Percentiles rank a stretch among this genome's conserved stretches.
phyloP scores from a whole-genome alignment of 2,329 filamentous ascomycete genomes.

The Annulohypoxylon truncatum region DNA sequence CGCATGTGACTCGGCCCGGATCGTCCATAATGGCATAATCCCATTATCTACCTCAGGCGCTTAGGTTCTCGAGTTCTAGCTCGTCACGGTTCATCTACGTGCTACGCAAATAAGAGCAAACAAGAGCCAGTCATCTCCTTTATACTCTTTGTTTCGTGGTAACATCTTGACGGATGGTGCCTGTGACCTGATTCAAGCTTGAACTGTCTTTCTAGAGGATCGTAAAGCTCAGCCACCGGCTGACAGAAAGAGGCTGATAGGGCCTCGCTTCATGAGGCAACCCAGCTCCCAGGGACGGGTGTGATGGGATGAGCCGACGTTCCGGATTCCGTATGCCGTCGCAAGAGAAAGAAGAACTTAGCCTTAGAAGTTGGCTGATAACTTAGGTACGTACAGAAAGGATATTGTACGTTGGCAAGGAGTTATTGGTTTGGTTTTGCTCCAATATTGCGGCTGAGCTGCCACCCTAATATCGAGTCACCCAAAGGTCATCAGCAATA shows the following conservation, averaged over 20 bases:
- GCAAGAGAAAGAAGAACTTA: not conserved
- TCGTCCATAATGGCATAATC: not conserved
- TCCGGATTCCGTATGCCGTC: conserved; percentile 16
- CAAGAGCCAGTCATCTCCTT: not conserved
- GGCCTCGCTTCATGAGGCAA: conserved; percentile 28
- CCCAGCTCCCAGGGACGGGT: conserved; percentile 15
- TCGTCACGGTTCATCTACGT: not conserved
- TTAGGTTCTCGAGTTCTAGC: not conserved
- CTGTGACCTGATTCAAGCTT: not conserved
- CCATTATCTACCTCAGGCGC: not conserved
- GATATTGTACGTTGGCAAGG: conserved; percentile 10
- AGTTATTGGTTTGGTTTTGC: conserved; percentile 31
- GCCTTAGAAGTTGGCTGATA: conserved; percentile 10
- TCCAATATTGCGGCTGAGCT: conserved; percentile 46
- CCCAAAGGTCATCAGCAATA: conserved; percentile 13
- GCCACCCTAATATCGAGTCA: conserved; percentile 14
- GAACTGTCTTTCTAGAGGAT: not conserved
- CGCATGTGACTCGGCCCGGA: conserved; percentile 3
- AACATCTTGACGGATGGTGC: not conserved
- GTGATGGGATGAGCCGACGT: conserved; percentile 19
- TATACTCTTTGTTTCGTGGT: not conserved
- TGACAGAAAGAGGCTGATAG: too few relatives aligned
- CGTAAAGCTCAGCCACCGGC: conserved; percentile 27
- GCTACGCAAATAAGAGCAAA: not conserved
- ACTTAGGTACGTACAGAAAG: not conserved